Base-by-base conservation (phyloP, 441 rosid genomes). In the Populus trichocarpa region DNA sequence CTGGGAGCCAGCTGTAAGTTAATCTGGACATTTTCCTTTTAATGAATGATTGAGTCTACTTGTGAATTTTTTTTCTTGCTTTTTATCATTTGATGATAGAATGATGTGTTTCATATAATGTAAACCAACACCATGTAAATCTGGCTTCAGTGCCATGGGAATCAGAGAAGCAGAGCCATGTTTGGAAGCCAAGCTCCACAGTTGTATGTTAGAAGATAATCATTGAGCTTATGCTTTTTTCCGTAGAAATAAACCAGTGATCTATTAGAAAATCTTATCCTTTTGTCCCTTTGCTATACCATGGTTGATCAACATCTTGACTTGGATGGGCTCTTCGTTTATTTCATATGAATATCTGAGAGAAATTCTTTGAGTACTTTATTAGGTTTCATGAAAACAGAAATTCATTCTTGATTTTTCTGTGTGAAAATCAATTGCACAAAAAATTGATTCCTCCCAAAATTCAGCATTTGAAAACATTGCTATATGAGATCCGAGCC, bases 1-100 rank as follows among this genome's bases (percentile, higher is more conserved):
- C 81, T 33, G 99, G 98, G 76, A 88, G 97, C 71, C 99, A 96
- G 80, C 93, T 75, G 99, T 96, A 86, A 96, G 98, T 81, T 77
- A 68, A 50, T 72, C 26, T 33, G 40, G 28, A 22, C 22, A 11
- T 73, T 71, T 40, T 35, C 1, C 36, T 8, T 65, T 33, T 30
- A 8, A 42, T 70, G 72, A 57, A 79, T 61, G 63, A 42, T 68
- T 53, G 66, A 42, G 23, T 67, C 40, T 75, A 73, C 2, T 63
- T 32, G 33, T 64, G 33, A 74, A 74, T 40, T 42, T 67, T 16
- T 70, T 57, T 3, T 59, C 3, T 40, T 18, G 8, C 20, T 30
- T 22, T 20, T 22, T 28, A 1, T 42, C n/a, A n/a, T 67, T 14
- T 6, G 16, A 53, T 67, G 68, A 26, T 22, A 16, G 10, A 76